A percentile compares a stretch with the other conserved stretches of the same genome.
Evolutionary conservation across 805 yeast species (phyloP).

Genomic region (Ogataea ganodermae): DNA sequence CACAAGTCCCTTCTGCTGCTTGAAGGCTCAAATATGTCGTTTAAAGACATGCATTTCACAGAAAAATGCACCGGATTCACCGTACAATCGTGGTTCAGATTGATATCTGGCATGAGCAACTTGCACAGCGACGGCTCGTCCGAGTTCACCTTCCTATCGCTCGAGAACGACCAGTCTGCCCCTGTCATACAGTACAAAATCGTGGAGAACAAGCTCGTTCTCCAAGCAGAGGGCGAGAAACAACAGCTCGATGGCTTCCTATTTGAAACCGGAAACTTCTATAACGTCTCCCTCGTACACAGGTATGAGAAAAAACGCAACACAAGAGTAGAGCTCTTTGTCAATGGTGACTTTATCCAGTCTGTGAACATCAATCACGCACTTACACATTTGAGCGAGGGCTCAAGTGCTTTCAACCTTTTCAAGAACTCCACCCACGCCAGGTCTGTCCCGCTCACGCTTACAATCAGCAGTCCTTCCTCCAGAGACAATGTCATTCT

Average conservation of each 20-base stretch:
- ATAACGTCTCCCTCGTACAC: constrained; percentile 33
- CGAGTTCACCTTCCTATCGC: constrained; percentile 9
- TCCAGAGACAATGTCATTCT: constrained; percentile 30
- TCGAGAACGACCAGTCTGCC: neutral
- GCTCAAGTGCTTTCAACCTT: constrained; percentile 2
- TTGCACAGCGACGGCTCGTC: neutral
- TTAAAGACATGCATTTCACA: constrained; percentile 14
- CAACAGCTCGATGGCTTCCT: constrained; percentile 31
- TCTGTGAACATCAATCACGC: constrained; percentile 21
- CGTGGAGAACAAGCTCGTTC: constrained; percentile 14
- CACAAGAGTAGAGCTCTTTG: constrained; percentile 44
- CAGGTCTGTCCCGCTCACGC: neutral
- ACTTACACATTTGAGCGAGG: constrained; percentile 8
- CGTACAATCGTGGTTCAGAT: constrained; percentile 29
- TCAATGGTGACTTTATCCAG: constrained; percentile 51
- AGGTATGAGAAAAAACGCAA: constrained; percentile 22
- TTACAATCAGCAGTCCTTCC: constrained; percentile 23
- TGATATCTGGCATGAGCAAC: constrained; percentile 12
- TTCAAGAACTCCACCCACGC: constrained; percentile 1
- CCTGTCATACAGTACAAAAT: constrained; percentile 23
- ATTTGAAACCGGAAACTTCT: constrained; percentile 28
- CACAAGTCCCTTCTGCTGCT: constrained; percentile 15
- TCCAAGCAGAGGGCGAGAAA: constrained; percentile 13
- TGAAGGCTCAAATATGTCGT: constrained; percentile 14
- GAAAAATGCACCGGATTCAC: constrained; percentile 24